These are phyloP conservation scores for Ceratobasidium theobromae DNA, from an alignment of 1,284 basidiomycete species.

Conservation along the genomic window DNA sequence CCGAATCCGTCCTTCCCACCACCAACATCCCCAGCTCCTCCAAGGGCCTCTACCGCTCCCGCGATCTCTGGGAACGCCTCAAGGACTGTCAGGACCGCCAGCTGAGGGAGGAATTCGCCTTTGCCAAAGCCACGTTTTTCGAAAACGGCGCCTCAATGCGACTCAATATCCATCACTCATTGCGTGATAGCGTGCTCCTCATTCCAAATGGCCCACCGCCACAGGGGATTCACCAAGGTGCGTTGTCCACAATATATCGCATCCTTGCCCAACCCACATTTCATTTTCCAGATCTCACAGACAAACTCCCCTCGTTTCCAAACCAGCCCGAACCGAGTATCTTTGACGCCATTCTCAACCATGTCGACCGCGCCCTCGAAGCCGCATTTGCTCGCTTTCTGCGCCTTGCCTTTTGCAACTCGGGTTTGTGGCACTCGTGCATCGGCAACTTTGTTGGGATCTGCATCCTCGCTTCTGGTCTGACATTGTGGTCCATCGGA, in stretches of 20 bases:
- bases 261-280: not conserved
- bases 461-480: conserved; percentile 1
- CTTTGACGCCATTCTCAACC: not conserved
- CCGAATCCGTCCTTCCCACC: conserved; percentile 20
- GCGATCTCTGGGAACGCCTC: conserved; percentile 26
- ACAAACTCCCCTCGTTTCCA: conserved; percentile 25
- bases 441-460: not conserved
- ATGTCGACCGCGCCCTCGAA: not conserved
- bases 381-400: conserved; percentile 4
- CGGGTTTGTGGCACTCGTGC: conserved; percentile 12
- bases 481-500: conserved; percentile 5
- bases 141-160: conserved; percentile 11
- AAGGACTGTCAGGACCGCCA: conserved; percentile 13
- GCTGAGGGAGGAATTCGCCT: conserved; percentile 10
- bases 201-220: conserved; percentile 17
- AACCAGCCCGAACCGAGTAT: conserved; percentile 22
- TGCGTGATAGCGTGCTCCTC: not conserved
- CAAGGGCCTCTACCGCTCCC: conserved; percentile 7
- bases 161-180: conserved; percentile 17
- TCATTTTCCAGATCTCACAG: conserved; percentile 1
- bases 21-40: conserved; percentile 13
- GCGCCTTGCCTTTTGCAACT: conserved; percentile 11
- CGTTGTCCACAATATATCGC: not conserved
- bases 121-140: conserved; percentile 32
- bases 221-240: not conserved